Conservation (phyloP, 768 basidiomycete species). For the Glaciozyma antarctica region DNA sequence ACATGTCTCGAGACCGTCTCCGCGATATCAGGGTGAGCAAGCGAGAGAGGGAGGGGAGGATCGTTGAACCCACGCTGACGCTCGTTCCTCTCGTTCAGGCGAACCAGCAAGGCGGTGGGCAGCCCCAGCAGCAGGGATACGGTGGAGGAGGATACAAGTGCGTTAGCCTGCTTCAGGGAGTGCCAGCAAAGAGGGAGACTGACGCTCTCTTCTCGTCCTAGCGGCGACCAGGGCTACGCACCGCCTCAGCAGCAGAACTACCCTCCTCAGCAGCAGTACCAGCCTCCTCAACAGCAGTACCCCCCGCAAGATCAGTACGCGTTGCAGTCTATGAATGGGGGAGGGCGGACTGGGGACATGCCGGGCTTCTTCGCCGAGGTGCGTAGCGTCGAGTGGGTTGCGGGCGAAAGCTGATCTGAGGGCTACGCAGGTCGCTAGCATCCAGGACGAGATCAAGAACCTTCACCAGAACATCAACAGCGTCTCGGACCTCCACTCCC, state of each 20-base stretch:
- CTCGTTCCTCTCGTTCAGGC: too few species aligned
- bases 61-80: neutral
- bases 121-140: constrained; percentile 15
- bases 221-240: constrained; percentile 7
- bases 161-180: neutral
- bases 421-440: constrained; percentile 22
- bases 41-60: neutral
- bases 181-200: neutral
- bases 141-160: constrained; percentile 11
- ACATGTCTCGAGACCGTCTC: constrained; percentile 27
- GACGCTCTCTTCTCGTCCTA: neutral
- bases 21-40: constrained; percentile 16
- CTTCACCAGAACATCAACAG: constrained; percentile 32
- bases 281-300: neutral
- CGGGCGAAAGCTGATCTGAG: too few species aligned
- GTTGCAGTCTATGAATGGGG: constrained; percentile 25
- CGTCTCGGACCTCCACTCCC: constrained; percentile 38
- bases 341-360: constrained; percentile 13
- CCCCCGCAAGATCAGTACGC: constrained; percentile 2
- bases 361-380: constrained; percentile 31
- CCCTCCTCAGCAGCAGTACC: constrained; percentile 4
- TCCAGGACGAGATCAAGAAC: constrained; percentile 30
- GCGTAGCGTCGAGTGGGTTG: neutral
- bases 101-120: constrained; percentile 8
- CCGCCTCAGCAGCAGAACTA: constrained; percentile 15